phyloP scores from a whole-genome alignment of 805 yeast species.

The Vanderwaltozyma polyspora region DNA sequence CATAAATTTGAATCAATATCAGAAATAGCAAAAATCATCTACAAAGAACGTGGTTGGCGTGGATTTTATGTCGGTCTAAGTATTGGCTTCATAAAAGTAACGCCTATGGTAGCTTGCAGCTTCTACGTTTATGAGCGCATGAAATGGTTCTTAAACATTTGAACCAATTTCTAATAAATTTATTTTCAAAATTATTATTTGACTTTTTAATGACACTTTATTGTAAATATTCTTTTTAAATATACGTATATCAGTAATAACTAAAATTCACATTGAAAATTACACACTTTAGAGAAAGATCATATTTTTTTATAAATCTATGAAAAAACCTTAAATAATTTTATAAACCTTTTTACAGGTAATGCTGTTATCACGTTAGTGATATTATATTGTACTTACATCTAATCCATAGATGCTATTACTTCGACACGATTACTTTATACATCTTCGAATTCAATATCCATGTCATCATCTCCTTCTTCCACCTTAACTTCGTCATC shows the following conservation, averaged over 20 bases:
- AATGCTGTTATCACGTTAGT: too few species aligned
- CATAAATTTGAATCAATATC: conserved; percentile 25
- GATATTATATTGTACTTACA: too few species aligned
- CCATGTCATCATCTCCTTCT: conserved; percentile 22
- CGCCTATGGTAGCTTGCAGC: conserved; percentile 96
- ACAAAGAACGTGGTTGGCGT: conserved; percentile 60
- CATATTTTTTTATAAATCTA: too few species aligned
- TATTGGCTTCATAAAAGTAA: conserved; percentile 88
- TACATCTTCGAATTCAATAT: conserved; percentile 29
- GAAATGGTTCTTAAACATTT: conserved; percentile 60
- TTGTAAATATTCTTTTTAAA: not conserved
- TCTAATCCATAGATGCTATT: too few species aligned
- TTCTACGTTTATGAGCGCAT: conserved; percentile 87
- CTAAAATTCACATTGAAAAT: not conserved
- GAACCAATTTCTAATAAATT: too few species aligned
- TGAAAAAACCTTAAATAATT: too few species aligned
- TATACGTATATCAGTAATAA: not conserved
- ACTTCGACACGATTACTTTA: not conserved
- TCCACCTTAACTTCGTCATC: conserved; percentile 1
- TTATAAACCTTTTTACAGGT: too few species aligned
- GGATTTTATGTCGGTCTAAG: conserved; percentile 93
- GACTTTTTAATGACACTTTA: not conserved
- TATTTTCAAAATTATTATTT: too few species aligned
- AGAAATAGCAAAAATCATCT: conserved; percentile 42
- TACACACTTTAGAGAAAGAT: too few species aligned